Evolutionary conservation across 1,284 basidiomycete species (phyloP), one percentile per base, ranked within the genome.

Genomic region (Testicularia cyperi): DNA sequence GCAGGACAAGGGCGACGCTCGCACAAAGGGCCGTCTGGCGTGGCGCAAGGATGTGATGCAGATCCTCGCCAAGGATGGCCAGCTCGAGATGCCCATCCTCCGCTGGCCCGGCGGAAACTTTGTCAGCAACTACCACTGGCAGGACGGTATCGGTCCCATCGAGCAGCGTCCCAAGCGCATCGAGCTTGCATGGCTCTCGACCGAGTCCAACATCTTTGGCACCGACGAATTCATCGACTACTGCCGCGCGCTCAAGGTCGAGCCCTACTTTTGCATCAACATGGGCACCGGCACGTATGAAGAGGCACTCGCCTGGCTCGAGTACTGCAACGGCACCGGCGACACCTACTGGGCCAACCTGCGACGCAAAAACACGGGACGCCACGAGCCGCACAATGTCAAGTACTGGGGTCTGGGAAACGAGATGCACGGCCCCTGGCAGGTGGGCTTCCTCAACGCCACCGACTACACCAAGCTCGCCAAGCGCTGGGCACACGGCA

Each of bases 201-300:
- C 83, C 54, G 85, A 86, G 72, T 81, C 80, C 47, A 86, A 86
- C 56, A 79, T 80, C 66, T 86, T 86, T 53, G 85, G 84, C 19
- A 85, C 84, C 0, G 82, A 82, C 67, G 81, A 82, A 73, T 81
- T 77, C 44, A 80, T 83, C 81, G 63, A 79, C 78, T 32, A 78
- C 75, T 33, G 77, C 81, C 21, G 80, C 78, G 21, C 79, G 16
- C 62, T 74, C 16, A 66, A 68, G 5, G 70, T 72, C 10, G 84
- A 85, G 71, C 84, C 84, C 2, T 85, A 82, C 69, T 81, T 85
- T 34, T 84, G 83, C 56, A 65, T 85, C 38, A 85, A 85, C 75
- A 84, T 85, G 84, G 84, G 83, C 6, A 84, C 83, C 0, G 84
- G 84, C 2, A 83, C 83, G 0, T 77, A 83, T 18, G 82, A 84